Evolutionary conservation across 768 basidiomycete genomes (phyloP).

Genomic region (Phylloporus arenicola): DNA sequence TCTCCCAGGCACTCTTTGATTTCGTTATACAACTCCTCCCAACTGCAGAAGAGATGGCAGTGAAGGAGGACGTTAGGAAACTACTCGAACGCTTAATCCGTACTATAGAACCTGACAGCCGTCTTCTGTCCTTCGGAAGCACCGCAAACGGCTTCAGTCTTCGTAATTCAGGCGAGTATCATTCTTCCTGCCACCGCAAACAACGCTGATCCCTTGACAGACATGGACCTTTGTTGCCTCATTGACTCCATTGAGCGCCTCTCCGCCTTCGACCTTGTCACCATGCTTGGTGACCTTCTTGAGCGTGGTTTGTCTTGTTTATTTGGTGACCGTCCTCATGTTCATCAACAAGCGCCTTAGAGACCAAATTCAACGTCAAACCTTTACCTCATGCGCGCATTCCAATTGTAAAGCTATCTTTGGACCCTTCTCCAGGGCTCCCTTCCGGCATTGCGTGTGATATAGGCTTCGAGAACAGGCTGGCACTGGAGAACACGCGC

Average conservation of each 20-base stretch:
- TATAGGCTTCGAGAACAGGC: slow-evolving; percentile 96
- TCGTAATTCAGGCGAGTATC: slow-evolving; percentile 76
- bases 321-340: slow-evolving; percentile 5
- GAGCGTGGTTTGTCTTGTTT: slow-evolving; percentile 68
- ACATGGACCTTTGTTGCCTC: slow-evolving; percentile 98
- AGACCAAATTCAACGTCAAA: slow-evolving; percentile 96
- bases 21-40: slow-evolving; percentile 92
- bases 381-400: slow-evolving; percentile 94
- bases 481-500: slow-evolving; percentile 95
- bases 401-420: slow-evolving; percentile 95
- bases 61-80: slow-evolving; percentile 95
- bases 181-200: slow-evolving; percentile 3
- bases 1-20: slow-evolving; percentile 88
- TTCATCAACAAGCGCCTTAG: slow-evolving; percentile 37
- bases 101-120: slow-evolving; percentile 88
- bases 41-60: slow-evolving; percentile 81
- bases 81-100: slow-evolving; percentile 92
- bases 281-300: slow-evolving; percentile 87
- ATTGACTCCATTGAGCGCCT: slow-evolving; percentile 81
- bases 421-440: slow-evolving; percentile 78
- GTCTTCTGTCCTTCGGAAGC: slow-evolving; percentile 90
- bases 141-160: slow-evolving; percentile 97
- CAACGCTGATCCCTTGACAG: slow-evolving; percentile 37
- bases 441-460: slow-evolving; percentile 93
- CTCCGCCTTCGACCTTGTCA: slow-evolving; percentile 85